Conservation (phyloP, 306 rosid genomes). For the Cicer yamashitae region DNA sequence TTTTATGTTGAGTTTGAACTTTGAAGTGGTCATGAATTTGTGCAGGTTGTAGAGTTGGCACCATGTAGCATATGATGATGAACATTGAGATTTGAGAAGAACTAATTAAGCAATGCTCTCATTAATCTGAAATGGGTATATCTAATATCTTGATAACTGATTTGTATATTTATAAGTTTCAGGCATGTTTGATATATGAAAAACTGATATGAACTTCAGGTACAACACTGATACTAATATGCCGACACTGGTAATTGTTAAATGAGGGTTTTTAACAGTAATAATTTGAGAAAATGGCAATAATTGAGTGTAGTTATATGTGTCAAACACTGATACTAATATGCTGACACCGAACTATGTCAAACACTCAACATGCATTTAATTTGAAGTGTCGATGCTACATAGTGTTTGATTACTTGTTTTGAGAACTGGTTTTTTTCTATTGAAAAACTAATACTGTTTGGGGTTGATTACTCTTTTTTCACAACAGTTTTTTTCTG, state of each 20-base stretch:
- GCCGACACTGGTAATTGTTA: neutral
- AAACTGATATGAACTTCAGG: neutral
- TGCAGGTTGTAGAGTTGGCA: slow-evolving; percentile 77
- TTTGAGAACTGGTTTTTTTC: neutral
- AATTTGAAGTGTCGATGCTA: neutral
- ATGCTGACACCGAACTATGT: neutral
- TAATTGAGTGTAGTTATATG: neutral
- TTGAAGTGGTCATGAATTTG: slow-evolving; percentile 10
- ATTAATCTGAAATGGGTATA: slow-evolving; percentile 50
- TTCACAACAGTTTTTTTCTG: neutral
- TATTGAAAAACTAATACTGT: neutral
- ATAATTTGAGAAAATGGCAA: neutral
- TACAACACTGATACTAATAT: neutral
- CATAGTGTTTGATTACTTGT: neutral
- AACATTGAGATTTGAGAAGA: slow-evolving; percentile 55
- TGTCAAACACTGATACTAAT: neutral
- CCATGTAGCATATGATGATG: slow-evolving; percentile 56
- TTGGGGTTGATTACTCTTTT: neutral
- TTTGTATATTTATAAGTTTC: neutral
- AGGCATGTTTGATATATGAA: slow-evolving; percentile 1
- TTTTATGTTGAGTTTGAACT: neutral
- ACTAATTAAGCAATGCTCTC: slow-evolving; percentile 47
- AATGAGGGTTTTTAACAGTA: too few relatives aligned
- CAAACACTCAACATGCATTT: too few relatives aligned
- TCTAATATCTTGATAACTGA: slow-evolving; percentile 13